phyloP scores from a whole-genome alignment of 306 rosid genomes.

The Rosa persica region DNA sequence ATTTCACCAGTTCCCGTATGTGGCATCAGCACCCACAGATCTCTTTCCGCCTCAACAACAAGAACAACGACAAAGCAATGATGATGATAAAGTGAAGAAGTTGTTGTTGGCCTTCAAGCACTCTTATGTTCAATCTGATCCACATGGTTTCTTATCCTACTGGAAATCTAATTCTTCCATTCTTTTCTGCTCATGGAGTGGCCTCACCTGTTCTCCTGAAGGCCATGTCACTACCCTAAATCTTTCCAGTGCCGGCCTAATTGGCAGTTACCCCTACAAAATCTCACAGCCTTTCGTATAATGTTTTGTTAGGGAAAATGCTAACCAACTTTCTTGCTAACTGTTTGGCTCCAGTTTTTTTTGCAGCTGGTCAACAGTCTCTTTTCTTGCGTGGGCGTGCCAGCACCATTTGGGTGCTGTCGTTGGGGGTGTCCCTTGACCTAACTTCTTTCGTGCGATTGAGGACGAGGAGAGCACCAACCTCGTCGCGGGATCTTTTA shows the following conservation, averaged over 20 bases:
- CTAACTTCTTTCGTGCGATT: no score
- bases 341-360: no score
- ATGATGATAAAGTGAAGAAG: neutral
- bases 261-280: constrained; percentile 43
- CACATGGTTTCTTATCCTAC: constrained; percentile 36
- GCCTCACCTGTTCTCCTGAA: constrained; percentile 42
- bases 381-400: no score
- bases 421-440: no score
- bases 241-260: constrained; percentile 45
- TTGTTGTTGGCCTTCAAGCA: constrained; percentile 43
- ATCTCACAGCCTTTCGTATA: constrained; percentile 46
- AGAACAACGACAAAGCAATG: neutral
- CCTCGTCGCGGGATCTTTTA: no score
- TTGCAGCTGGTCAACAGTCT: no score
- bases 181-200: constrained; percentile 46
- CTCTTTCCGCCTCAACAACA: neutral
- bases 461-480: no score
- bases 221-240: constrained; percentile 39
- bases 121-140: constrained; percentile 44
- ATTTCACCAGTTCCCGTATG: neutral
- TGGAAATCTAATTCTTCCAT: constrained; percentile 34
- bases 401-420: no score
- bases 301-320: constrained; percentile 39
- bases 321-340: constrained; percentile 32
- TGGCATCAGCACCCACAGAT: neutral